phyloP scores from a whole-genome alignment of 2,329 filamentous ascomycete genomes.

The Talaromyces islandicus region DNA sequence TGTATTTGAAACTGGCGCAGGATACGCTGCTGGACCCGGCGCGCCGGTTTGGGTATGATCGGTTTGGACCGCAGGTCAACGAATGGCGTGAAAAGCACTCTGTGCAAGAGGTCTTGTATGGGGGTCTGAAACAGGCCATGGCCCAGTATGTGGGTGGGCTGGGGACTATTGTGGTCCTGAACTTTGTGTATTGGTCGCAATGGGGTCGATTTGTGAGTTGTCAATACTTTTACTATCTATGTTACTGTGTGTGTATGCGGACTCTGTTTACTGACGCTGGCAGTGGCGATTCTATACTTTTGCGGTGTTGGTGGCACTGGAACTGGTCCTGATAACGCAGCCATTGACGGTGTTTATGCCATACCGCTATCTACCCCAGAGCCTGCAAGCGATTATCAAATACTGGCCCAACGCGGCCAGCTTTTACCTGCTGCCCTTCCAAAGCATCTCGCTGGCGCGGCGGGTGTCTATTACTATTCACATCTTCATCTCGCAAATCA shows the following conservation, averaged over 20 bases:
- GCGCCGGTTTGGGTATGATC: constrained; percentile 80
- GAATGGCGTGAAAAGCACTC: constrained; percentile 53
- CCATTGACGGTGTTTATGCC: constrained; percentile 38
- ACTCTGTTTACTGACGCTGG: not conserved
- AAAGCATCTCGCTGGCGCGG: constrained; percentile 69
- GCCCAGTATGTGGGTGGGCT: constrained; percentile 36
- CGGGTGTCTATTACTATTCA: constrained; percentile 72
- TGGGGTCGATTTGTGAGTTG: constrained; percentile 42
- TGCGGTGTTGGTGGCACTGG: constrained; percentile 50
- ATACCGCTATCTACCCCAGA: constrained; percentile 22
- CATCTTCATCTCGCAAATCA: constrained; percentile 76
- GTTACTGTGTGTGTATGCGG: constrained; percentile 14
- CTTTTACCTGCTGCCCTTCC: constrained; percentile 66
- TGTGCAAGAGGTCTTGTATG: constrained; percentile 64
- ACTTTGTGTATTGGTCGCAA: constrained; percentile 35
- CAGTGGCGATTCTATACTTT: constrained; percentile 50
- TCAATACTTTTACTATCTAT: constrained; percentile 19
- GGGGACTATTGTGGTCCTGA: constrained; percentile 29
- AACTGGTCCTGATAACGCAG: constrained; percentile 52
- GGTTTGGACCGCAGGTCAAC: constrained; percentile 70
- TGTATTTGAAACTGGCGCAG: constrained; percentile 74
- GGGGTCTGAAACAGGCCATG: constrained; percentile 50
- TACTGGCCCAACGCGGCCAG: constrained; percentile 28
- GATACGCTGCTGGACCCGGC: constrained; percentile 75
- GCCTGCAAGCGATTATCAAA: constrained; percentile 22